Conservation (phyloP, 2,329 filamentous ascomycete species). For the Intubia oerlemansii region DNA sequence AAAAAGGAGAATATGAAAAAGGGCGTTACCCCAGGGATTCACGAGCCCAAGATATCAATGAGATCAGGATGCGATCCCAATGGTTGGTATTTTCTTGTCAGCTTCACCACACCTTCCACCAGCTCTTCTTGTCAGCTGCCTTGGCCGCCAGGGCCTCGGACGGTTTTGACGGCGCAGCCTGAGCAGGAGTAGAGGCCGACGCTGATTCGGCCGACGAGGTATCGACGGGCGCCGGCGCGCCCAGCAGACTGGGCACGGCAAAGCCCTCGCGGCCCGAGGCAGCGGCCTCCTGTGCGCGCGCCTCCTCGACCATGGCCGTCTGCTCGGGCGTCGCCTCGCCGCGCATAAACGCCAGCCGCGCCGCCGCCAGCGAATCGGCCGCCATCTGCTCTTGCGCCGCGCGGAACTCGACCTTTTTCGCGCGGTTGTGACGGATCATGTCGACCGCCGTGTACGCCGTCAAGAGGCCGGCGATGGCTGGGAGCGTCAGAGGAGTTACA, state of each 20-base stretch:
- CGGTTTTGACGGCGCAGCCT: no score
- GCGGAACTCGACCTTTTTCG: constrained; percentile 35
- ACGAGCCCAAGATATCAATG: no score
- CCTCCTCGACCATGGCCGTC: constrained; percentile 33
- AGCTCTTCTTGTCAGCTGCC: constrained; percentile 21
- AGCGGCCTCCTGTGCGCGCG: constrained; percentile 17
- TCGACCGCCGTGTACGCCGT: constrained; percentile 38
- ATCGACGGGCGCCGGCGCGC: constrained; percentile 15
- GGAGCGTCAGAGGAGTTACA: no score
- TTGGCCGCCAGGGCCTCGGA: background rate
- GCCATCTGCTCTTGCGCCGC: constrained; percentile 31
- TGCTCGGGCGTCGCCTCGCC: constrained; percentile 34
- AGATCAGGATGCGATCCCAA: no score
- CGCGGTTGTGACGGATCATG: constrained; percentile 39
- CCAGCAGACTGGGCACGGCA: constrained; percentile 29
- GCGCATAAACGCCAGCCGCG: constrained; percentile 37
- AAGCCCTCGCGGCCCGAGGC: constrained; percentile 9
- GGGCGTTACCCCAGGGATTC: no score
- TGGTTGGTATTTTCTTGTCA: no score
- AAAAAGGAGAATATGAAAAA: no score
- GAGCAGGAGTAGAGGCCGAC: no score
- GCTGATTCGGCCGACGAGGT: no score
- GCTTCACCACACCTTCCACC: constrained; percentile 12
- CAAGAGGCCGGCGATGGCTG: constrained; percentile 32
- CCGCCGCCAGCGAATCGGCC: constrained; percentile 31